Evolutionary conservation across 2,329 filamentous ascomycete species (phyloP), one percentile per base, ranked within the genome.

Genomic region (Colletotrichum tamarilloi): DNA sequence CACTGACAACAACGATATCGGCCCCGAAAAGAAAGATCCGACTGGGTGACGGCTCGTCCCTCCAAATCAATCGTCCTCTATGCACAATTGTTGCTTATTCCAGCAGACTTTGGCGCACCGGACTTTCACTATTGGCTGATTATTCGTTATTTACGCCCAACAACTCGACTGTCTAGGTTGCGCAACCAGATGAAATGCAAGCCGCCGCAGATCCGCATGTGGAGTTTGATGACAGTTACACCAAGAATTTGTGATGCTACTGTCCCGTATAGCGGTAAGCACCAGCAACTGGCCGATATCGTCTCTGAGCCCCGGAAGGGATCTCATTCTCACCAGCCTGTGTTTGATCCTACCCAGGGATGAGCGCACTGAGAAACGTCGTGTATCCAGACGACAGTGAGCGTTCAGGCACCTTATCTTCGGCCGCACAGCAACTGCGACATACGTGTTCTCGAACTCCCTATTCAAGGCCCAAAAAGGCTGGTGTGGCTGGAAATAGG

Each of bases 191-290:
- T 24, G 30, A 30, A 24, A 66, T 67, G 68, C 72, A 72, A 73
- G 72, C 57, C 58, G 68, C 35, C 52, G 72, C 62, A 72, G 68
- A 74, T 74, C 62, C 46, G 42, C n/a, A 63, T 68, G 59, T 68
- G 46, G 38, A 49, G 62, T 55, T 55, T 55, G 30, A 53, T 35
- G 60, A 49, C 30, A 28, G 56, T 49, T 42, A 26, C 71, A 58
- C 49, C 6, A 26, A 49, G 35, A 2, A 12, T 49, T 19, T 49
- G 8, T 49, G 11, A n/a, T 49, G 19, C 42, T 22, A 11, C 8
- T 49, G 42, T 19, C 19, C 42, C 8, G 19, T 22, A 49, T 22
- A 49, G 42, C 19, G 16, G 42, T 22, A 49, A 49, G 42, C 42
- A 22, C 42, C 42, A 49, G 24, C 5, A 19, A 24, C 42, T 19